Conservation (phyloP, 2,329 filamentous ascomycete species). For the Penicillium sp. region DNA sequence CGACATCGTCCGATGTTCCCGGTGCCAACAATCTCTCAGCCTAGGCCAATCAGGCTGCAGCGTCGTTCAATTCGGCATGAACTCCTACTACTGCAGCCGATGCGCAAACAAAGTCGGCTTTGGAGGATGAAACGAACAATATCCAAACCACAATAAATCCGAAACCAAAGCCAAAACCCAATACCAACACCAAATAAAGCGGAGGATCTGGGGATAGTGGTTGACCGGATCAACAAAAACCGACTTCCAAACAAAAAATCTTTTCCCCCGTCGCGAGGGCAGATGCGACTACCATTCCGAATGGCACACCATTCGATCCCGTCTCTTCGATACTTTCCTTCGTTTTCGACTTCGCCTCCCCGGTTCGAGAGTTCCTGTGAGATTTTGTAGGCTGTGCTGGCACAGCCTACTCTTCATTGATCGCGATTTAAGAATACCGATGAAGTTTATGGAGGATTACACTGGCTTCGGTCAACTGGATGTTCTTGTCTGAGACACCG, state of each 20-base stretch:
- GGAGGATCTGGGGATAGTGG: not conserved
- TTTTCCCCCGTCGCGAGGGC: not conserved
- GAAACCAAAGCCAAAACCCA: not conserved
- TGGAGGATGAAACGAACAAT: constrained; percentile 29
- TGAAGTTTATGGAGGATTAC: not conserved
- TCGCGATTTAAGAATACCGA: not conserved
- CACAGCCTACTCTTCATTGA: not conserved
- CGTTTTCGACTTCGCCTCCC: not conserved
- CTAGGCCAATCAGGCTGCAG: constrained; percentile 31
- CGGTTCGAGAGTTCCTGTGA: not conserved
- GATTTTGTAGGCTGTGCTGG: not conserved
- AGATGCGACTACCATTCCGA: not conserved
- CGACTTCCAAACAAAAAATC: not conserved
- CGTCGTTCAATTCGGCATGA: constrained; percentile 41
- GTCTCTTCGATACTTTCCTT: not conserved
- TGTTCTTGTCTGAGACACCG: not conserved
- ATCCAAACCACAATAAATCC: not conserved
- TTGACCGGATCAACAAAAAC: not conserved
- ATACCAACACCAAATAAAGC: not conserved
- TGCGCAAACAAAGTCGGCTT: constrained; percentile 41
- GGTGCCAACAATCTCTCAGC: constrained; percentile 42
- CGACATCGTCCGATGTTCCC: constrained; percentile 41
- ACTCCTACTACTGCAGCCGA: constrained; percentile 43
- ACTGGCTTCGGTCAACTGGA: not conserved
- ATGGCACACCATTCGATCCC: not conserved